Conservation (phyloP, 1,284 basidiomycete species). For the Termitomyces sp. region DNA sequence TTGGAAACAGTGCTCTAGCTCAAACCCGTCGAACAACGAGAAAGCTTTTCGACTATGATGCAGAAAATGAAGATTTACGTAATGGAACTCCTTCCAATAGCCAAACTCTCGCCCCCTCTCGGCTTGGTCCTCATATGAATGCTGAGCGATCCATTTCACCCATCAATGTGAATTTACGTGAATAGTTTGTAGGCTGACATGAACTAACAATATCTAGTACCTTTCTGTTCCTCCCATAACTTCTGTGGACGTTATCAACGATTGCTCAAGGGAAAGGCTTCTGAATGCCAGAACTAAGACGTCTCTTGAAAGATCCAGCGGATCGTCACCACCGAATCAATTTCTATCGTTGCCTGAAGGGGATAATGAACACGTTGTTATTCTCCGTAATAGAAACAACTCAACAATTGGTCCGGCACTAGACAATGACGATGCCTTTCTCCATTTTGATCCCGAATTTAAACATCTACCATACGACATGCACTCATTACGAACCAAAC, state of each 20-base stretch:
- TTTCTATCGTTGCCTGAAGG: background rate
- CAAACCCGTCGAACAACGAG: slow-evolving; percentile 12
- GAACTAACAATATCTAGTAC: slow-evolving; percentile 16
- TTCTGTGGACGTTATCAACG: background rate
- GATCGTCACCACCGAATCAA: background rate
- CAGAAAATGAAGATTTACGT: slow-evolving; percentile 12
- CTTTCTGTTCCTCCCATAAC: background rate
- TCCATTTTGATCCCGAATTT: slow-evolving; percentile 31
- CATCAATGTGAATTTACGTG: slow-evolving; percentile 13
- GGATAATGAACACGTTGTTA: background rate
- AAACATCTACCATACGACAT: slow-evolving; percentile 5
- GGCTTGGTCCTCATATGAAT: slow-evolving; percentile 13
- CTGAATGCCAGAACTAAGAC: background rate
- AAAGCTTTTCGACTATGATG: slow-evolving; percentile 7
- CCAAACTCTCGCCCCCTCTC: slow-evolving; percentile 35
- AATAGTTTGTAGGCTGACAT: background rate
- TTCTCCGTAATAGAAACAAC: background rate
- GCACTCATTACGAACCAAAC: background rate
- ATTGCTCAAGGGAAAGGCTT: slow-evolving; percentile 18
- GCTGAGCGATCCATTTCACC: background rate
- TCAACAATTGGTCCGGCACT: slow-evolving; percentile 8
- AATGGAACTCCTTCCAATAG: slow-evolving; percentile 24
- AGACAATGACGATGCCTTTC: slow-evolving; percentile 27
- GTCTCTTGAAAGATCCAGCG: background rate
- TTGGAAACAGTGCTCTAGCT: slow-evolving; percentile 33